Base-by-base conservation (phyloP, 2,329 filamentous ascomycete species). In the Fusarium udum region DNA sequence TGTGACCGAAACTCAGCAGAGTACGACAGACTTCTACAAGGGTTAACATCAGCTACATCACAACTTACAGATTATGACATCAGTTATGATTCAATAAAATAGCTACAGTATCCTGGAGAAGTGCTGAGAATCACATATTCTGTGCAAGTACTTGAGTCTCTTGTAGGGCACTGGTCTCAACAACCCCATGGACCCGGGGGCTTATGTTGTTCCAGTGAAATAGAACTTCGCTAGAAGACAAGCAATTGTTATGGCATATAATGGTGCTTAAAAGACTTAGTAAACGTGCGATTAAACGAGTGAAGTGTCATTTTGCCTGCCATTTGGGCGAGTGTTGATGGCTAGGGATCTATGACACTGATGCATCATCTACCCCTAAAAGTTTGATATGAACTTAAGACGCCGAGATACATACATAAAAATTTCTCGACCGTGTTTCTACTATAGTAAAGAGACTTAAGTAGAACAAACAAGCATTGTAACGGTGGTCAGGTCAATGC, bases 41-140 rank as follows among this genome's bases (percentile, higher is more conserved):
- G 15, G 26, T 20, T 3, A 60, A 52, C 34, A 39, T 11, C 3
- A 24, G 7, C 7, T 24, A 8, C 4, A 18, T 24, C 43, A 15
- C 43, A 11, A 31, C 10, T 15, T 15, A n/a, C 11, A 12, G 16
- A 18, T 4, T 1, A 31, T 31, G 4, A 32, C 3, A 3, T 2
- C 16, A 24, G 6, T 13, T 2, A 24, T 12, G 9, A 13, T 2
- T 24, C 3, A 51, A 51, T 3, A 6, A 14, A 14, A 4, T n/a
- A 24, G 22, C 12, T 9, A 24, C 2, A 24, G 9, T n/a, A 20
- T 24, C 7, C 3, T 12, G 11, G n/a, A 20, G 13, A 18, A 40
- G 7, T 32, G 13, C 10, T 16, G n/a, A 20, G 20, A 15, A 56
- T n/a, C 6, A 11, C 8, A 18, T 56, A 5, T 16, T 15, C 14